These are phyloP conservation scores for Sporormia fimetaria DNA, from an alignment of 495 filamentous ascomycete species.

Conservation along the genomic window DNA sequence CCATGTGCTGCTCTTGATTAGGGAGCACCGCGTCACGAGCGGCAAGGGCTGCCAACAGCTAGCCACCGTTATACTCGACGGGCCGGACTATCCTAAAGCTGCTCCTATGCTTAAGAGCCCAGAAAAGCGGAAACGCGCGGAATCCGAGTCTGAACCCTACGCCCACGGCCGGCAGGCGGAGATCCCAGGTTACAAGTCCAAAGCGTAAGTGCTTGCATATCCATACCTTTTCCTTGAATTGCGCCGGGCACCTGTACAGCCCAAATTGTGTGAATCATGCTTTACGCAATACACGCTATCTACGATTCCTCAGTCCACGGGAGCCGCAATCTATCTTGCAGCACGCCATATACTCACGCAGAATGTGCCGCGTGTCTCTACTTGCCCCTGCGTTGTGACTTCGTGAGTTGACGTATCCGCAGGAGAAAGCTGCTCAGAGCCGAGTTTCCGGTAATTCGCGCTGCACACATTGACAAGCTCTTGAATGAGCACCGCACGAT, in stretches of 20 bases:
- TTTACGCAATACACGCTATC: no score
- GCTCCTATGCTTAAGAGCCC: conserved; percentile 17
- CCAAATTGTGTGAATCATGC: neutral
- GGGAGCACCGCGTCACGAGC: conserved; percentile 5
- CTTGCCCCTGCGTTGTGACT: neutral
- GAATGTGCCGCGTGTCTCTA: conserved; percentile 6
- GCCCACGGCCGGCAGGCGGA: no score
- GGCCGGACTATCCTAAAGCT: conserved; percentile 29
- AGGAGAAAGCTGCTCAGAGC: conserved; percentile 33
- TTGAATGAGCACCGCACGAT: conserved; percentile 35
- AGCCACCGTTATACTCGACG: conserved; percentile 23
- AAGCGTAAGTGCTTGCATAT: no score
- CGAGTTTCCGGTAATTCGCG: conserved; percentile 40
- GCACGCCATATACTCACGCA: no score
- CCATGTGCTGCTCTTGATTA: conserved; percentile 26
- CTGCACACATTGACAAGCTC: conserved; percentile 36
- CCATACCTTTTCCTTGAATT: neutral
- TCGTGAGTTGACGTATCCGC: neutral
- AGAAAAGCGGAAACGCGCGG: conserved; percentile 24
- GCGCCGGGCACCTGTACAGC: neutral
- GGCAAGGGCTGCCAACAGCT: conserved; percentile 14
- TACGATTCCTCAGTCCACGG: no score
- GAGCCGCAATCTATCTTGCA: no score
- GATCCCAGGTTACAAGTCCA: no score
- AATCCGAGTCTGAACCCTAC: conserved; percentile 3